Percentiles rank a stretch among this genome's conserved stretches.
phyloP scores from a whole-genome alignment of 345 rosid species.

The Eucalyptus erythrocorys region DNA sequence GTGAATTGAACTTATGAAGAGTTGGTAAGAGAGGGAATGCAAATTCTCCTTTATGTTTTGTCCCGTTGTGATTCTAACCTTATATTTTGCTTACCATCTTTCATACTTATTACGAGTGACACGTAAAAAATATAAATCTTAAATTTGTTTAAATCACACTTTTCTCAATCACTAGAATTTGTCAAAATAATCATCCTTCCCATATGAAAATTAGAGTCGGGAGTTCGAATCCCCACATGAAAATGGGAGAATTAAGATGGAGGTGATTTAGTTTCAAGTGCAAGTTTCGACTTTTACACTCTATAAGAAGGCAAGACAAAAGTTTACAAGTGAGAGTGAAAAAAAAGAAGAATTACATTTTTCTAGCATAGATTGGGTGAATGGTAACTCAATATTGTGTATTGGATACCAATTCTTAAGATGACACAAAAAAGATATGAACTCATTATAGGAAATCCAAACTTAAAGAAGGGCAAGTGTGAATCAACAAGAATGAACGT shows the following conservation, averaged over 20 bases:
- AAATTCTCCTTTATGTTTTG: not conserved
- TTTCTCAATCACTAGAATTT: not conserved
- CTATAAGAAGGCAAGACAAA: no score
- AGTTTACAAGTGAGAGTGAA: no score
- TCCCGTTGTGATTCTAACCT: not conserved
- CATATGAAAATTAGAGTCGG: no score
- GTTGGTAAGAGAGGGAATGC: not conserved
- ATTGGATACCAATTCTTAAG: not conserved
- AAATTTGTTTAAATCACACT: not conserved
- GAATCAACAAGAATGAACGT: not conserved
- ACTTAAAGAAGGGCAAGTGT: not conserved
- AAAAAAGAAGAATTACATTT: no score
- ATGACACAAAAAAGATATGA: not conserved
- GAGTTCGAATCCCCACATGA: fast-evolving
- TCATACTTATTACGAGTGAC: not conserved
- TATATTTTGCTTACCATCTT: not conserved
- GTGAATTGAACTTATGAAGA: not conserved
- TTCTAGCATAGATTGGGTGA: no score
- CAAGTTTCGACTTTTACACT: fast-evolving
- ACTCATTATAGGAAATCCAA: not conserved
- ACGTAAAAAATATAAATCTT: not conserved
- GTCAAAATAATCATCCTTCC: fast-evolving
- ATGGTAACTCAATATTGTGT: no score
- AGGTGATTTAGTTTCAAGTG: fast-evolving
- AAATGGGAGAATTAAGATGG: no score